A percentile compares a stretch with the other conserved stretches of the same genome.
Conservation (phyloP, 225 moss, liverwort and hornwort species). For the Antitrichia curtipendula region DNA sequence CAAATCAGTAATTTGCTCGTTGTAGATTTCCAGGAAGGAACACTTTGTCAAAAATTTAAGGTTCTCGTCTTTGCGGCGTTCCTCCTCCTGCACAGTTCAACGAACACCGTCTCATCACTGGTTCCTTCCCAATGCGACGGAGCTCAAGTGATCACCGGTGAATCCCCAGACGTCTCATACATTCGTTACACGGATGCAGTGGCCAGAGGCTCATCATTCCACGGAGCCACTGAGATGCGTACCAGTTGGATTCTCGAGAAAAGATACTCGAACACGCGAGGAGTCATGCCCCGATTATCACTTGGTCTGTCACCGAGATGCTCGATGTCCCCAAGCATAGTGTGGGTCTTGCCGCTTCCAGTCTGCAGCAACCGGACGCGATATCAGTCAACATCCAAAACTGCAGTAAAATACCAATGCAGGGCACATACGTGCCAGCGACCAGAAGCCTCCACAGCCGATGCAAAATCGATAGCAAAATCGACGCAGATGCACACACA, state of each 20-base stretch:
- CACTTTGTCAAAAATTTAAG: conserved; percentile 39
- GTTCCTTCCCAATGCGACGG: background rate
- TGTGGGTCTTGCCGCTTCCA: conserved; percentile 59
- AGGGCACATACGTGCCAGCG: background rate
- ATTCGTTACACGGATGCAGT: background rate
- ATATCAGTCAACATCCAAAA: background rate
- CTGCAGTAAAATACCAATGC: background rate
- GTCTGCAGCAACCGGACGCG: conserved; percentile 15
- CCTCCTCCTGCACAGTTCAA: conserved; percentile 31
- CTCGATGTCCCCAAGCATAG: conserved; percentile 61
- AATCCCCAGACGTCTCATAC: background rate
- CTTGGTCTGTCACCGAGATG: background rate
- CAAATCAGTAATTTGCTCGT: conserved; percentile 64
- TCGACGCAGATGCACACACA: background rate
- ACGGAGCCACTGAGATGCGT: background rate
- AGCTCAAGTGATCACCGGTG: background rate
- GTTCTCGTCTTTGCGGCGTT: conserved; percentile 38
- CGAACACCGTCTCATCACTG: background rate
- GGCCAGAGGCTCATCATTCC: background rate
- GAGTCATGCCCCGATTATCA: conserved; percentile 56
- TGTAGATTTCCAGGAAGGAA: conserved; percentile 48
- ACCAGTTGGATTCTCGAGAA: conserved; percentile 48
- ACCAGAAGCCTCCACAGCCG: background rate
- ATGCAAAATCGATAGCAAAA: background rate
- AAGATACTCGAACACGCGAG: conserved; percentile 51